Evolutionary conservation across 495 filamentous ascomycete genomes (phyloP), one percentile per base, ranked within the genome.

Genomic region (Aspergillus heteromorphus): DNA sequence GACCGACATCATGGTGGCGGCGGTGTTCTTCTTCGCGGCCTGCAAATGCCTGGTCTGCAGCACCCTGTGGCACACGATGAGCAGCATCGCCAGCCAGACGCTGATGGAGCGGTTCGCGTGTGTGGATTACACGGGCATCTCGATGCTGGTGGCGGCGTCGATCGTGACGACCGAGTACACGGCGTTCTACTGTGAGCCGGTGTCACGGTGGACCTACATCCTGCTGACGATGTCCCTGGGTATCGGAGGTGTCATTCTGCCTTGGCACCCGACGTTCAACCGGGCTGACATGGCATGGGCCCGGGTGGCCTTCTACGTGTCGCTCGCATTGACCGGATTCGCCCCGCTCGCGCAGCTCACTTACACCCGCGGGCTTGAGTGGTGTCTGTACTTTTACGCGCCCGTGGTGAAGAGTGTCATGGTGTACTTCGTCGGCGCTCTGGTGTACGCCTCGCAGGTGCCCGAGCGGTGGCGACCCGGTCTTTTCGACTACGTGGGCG

Each of bases 161-260:
- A 97, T 99, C 72, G 92, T 97, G 83, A 96, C 93, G 4, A 95
- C 89, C 49, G 93, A 99, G 67, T 97, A 97, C 72, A 96, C 95
- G 4, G 93, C 92, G 31, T 97, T 99, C 72, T 97, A 99, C 69
- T 95, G 92, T 71, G 95, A 99, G 58, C 92, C 93, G 6, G 65
- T 86, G 30, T 89, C 86, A 53, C 89, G 91, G 29, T 95, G 87
- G 82, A 75, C 83, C 23, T 98, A 97, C 73, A 92, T 99, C 67
- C 71, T 80, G 38, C 77, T 86, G 17, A 97, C 93, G 6, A 84
- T 88, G 59, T 68, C 84, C 16, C 79, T 99, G 14, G 92, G 93
- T 21, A 73, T 96, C 53, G 89, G 83, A 48, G 93, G 93, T 23
- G 88, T 92, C 57, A 91, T 97, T 49, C 77, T 99, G 4, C 93